Conservation (phyloP, 1,284 basidiomycete species). For the Rhodotorula sp. region DNA sequence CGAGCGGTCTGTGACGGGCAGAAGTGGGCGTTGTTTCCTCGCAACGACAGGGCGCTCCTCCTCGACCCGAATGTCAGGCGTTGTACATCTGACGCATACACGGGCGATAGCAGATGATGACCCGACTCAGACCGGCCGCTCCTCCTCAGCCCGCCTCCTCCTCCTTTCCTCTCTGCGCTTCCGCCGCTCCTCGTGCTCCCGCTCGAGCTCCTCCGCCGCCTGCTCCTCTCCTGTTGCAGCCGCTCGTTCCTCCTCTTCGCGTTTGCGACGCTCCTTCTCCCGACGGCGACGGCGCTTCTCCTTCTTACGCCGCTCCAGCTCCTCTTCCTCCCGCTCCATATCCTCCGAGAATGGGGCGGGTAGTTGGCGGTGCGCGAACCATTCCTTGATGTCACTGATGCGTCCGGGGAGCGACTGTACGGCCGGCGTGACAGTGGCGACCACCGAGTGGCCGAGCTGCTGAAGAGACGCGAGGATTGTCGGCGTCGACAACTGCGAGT, state of each 20-base stretch:
- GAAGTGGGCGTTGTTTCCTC: too few species aligned
- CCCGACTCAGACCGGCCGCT: not conserved
- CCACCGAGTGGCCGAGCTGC: constrained; percentile 21
- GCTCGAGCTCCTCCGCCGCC: not conserved
- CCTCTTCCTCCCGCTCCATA: constrained; percentile 12
- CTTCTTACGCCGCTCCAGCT: constrained; percentile 1
- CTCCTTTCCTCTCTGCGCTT: constrained; percentile 7
- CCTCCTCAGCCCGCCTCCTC: not conserved
- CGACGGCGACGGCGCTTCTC: not conserved
- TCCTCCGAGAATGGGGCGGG: not conserved
- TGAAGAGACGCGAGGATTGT: constrained; percentile 19
- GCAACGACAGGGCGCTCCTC: too few species aligned
- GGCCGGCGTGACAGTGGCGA: constrained; percentile 10
- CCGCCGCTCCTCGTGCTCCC: constrained; percentile 8
- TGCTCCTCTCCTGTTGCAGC: not conserved
- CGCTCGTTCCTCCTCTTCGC: not conserved
- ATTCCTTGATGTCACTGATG: constrained; percentile 11
- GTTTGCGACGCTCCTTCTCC: not conserved
- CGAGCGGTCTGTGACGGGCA: too few species aligned
- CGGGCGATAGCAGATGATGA: not conserved
- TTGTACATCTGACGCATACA: not conserved
- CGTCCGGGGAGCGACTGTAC: constrained; percentile 15
- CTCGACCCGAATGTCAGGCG: too few species aligned
- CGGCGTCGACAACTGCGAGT: constrained; percentile 7
- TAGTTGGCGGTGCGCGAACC: constrained; percentile 3